Evolutionary conservation across 176 grass and related monocot species (phyloP).

Genomic region (Themeda triandra): DNA sequence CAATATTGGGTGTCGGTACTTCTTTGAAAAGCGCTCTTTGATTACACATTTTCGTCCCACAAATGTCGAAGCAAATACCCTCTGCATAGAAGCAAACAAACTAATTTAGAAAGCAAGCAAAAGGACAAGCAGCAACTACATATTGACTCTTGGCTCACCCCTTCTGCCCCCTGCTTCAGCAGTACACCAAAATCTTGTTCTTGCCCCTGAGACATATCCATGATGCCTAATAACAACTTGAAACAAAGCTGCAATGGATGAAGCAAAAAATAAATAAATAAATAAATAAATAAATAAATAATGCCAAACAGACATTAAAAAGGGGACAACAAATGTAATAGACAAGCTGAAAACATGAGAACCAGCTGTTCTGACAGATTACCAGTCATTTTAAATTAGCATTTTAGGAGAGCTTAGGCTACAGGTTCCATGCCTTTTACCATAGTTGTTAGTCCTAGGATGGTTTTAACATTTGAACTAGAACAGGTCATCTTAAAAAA

Average conservation of each 20-base stretch:
- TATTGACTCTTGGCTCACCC: constrained; percentile 45
- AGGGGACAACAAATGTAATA: not conserved
- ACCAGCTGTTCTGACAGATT: not conserved
- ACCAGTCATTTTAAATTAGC: not conserved
- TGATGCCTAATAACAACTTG: not conserved
- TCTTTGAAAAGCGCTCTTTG: constrained; percentile 91
- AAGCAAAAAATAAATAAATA: not conserved
- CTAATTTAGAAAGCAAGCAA: constrained; percentile 21
- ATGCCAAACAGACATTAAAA: not conserved
- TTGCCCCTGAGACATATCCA: constrained; percentile 51
- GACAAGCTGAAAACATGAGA: not conserved
- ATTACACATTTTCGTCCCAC: constrained; percentile 65
- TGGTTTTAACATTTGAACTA: not conserved
- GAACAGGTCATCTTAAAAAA: constrained; percentile 8
- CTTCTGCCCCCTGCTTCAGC: constrained; percentile 92
- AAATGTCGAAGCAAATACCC: constrained; percentile 72
- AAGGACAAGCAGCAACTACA: not conserved
- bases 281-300: no score
- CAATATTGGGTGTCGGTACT: constrained; percentile 74
- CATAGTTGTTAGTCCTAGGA: not conserved
- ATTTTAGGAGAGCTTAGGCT: not conserved
- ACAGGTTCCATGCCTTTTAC: not conserved
- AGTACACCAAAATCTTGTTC: constrained; percentile 57
- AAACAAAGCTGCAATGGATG: constrained; percentile 15
- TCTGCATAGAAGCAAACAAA: constrained; percentile 56